Base-by-base conservation (phyloP, 1,284 basidiomycete genomes). In the Porodaedalea pini region DNA sequence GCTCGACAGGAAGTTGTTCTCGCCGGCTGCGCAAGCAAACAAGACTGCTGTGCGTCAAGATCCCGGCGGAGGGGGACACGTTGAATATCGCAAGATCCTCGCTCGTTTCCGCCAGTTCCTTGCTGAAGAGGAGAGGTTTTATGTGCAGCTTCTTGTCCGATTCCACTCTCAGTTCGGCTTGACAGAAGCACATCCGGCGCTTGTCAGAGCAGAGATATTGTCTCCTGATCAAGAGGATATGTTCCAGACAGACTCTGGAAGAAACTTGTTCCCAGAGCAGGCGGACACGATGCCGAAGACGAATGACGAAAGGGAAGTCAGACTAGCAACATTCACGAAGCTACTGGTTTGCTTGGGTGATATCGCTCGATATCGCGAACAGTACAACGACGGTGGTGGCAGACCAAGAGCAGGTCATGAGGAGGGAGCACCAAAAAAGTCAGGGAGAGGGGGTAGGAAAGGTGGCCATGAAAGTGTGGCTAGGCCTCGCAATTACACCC, bases 331-430 rank as follows among this genome's bases (percentile, higher is more conserved):
- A 43, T 75, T 96, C 41, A 90, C 89, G 74, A 97, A 95, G 72
- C 86, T 88, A 2, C 76, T 98, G 51, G 88, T 98, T 29, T 98
- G 88, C 70, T 81, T 97, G 19, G 96, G 96, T 15, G 96, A 99
- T 69, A 85, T 99, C 45, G 91, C 92, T 61, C 80, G 96, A 32
- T 99, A 99, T 72, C 82, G 90, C 59, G 95, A 98, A 68, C 84
- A 92, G 60, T 95, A 95, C 67, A 88, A 85, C 65, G 90, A 92
- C 61, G 72, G 77, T 41, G 80, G 81, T 27, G 83, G 85, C 10
- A 75, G 85, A 53, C 79, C 85, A 13, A 80, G 77, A 62, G 82
- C 82, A 1, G 85, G 84, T 31, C 80, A 83, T 43, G 85, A 88
- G 60, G 83, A 86, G 37, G 74, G 73, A 4, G 66, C 72, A 36